Evolutionary conservation across 108 stramenopile genomes (phyloP).

Genomic region (Aurantiochytrium sp.): DNA sequence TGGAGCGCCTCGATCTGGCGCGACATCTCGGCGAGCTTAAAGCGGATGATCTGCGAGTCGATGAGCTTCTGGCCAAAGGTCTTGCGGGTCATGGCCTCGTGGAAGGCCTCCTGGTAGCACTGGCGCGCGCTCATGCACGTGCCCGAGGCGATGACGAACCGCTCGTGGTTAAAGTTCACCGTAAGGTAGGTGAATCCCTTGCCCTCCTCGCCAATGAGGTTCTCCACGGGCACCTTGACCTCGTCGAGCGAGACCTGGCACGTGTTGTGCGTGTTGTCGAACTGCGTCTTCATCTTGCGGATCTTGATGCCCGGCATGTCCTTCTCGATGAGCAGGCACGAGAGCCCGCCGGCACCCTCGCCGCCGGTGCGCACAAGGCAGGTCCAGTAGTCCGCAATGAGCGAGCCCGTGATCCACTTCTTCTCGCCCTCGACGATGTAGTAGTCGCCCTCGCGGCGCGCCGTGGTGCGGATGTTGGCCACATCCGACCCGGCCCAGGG

Average conservation of each 20-base stretch:
- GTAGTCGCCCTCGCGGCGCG: slow-evolving; percentile 52
- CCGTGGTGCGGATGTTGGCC: slow-evolving; percentile 37
- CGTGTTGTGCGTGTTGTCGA: slow-evolving; percentile 48
- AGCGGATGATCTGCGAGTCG: slow-evolving; percentile 44
- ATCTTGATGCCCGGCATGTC: slow-evolving; percentile 48
- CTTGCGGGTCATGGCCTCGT: slow-evolving; percentile 46
- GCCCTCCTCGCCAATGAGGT: slow-evolving; percentile 48
- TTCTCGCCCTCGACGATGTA: slow-evolving; percentile 58
- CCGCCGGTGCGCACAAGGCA: slow-evolving; percentile 46
- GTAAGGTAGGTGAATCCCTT: slow-evolving; percentile 48
- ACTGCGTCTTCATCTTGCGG: slow-evolving; percentile 42
- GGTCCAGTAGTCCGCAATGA: slow-evolving; percentile 40
- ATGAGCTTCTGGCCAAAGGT: slow-evolving; percentile 43
- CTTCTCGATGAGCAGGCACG: slow-evolving; percentile 47
- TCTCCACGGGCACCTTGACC: slow-evolving; percentile 45
- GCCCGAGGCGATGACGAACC: slow-evolving; percentile 42
- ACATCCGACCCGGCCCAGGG: slow-evolving; percentile 46
- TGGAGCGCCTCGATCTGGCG: neutral
- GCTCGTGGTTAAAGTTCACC: slow-evolving; percentile 44
- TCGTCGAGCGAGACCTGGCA: slow-evolving; percentile 38
- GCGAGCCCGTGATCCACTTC: slow-evolving; percentile 51
- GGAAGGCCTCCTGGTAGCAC: slow-evolving; percentile 35
- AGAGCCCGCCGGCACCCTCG: slow-evolving; percentile 41
- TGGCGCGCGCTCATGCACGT: slow-evolving; percentile 37
- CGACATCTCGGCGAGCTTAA: slow-evolving; percentile 54